Evolutionary conservation across 306 rosid species (phyloP).

Genomic region (Trichosanthes truncata): DNA sequence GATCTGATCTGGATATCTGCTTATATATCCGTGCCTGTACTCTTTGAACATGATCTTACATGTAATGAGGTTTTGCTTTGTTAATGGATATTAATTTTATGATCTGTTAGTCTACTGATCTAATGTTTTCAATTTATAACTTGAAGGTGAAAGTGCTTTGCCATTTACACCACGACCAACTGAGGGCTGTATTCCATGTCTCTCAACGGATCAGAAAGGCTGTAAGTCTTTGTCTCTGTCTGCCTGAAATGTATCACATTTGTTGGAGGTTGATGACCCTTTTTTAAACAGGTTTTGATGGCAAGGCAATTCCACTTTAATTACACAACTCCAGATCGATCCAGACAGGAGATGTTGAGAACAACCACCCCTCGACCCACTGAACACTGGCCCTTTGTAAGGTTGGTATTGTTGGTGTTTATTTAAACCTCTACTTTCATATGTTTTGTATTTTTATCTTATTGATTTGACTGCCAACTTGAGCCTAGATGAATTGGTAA

Average conservation of each 20-base stretch:
- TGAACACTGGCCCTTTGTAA: slow-evolving; percentile 75
- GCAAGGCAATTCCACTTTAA: slow-evolving; percentile 90
- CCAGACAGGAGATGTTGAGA: slow-evolving; percentile 65
- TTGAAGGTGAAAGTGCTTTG: slow-evolving; percentile 74
- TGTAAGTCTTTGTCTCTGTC: slow-evolving; percentile 36
- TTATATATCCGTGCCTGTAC: not conserved
- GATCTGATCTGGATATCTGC: not conserved
- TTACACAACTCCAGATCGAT: slow-evolving; percentile 88
- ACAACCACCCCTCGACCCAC: slow-evolving; percentile 61
- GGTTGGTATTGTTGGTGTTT: slow-evolving; percentile 23
- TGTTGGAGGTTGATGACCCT: not conserved
- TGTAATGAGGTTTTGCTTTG: not conserved
- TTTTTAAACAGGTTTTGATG: slow-evolving; percentile 39
- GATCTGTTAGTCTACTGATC: slow-evolving; percentile 11
- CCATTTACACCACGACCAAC: slow-evolving; percentile 88
- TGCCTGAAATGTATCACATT: not conserved
- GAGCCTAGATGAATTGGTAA: not conserved
- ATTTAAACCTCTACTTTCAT: not conserved
- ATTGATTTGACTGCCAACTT: no score
- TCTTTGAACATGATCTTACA: not conserved
- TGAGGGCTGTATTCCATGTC: slow-evolving; percentile 86
- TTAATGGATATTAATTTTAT: not conserved
- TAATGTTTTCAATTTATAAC: slow-evolving; percentile 10
- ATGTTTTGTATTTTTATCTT: not conserved
- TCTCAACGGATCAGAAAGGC: slow-evolving; percentile 73